Evolutionary conservation across 257 asterid species (phyloP), one percentile per base, ranked within the genome.

Genomic region (Knoxia roxburghii): DNA sequence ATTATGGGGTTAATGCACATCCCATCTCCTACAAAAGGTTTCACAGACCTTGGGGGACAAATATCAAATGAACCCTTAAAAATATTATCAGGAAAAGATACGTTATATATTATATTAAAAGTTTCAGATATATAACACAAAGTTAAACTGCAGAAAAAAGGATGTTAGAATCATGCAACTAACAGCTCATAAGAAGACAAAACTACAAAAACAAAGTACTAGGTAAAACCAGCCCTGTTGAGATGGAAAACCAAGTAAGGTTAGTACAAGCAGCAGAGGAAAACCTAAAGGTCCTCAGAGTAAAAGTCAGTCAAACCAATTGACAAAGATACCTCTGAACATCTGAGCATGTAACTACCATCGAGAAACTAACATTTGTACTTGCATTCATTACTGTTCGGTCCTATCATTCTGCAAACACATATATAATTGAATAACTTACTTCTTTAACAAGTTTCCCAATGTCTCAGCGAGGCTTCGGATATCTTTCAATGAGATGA

Each of bases 381-480:
- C 53, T 39, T 23, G 35, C 21, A 39, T 54, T 27, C 32, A 15
- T 27, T 17, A 41, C 4, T 17, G 21, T 41, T 27, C 9, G 7
- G 6, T 40, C 0, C 8, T 12, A 57, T 43, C 30, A 43, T 43
- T 43, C 59, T n/a, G 9, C 1, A 56, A 11, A n/a, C 35, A 32
- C 1, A 15, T 11, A 32, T 9, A 58, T 15, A 18, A 61, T 0
- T 33, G 29, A 13, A 26, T 61, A 61, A 71, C 95, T 6, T 87
- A 90, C 97, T 81, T 90, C 71, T 76, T 79, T 67, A 94, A 76
- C 71, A 90, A 84, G 15, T 79, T 82, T 81, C 78, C 83, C 77
- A 88, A 75, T 50, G 67, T 78, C 77, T 73, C 86, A 9, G 86
- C 75, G 40, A 88, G 80, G 72, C 70, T 73, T 67, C 62, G 73